phyloP scores from a whole-genome alignment of 768 basidiomycete genomes.

The Termitomyces sp. region DNA sequence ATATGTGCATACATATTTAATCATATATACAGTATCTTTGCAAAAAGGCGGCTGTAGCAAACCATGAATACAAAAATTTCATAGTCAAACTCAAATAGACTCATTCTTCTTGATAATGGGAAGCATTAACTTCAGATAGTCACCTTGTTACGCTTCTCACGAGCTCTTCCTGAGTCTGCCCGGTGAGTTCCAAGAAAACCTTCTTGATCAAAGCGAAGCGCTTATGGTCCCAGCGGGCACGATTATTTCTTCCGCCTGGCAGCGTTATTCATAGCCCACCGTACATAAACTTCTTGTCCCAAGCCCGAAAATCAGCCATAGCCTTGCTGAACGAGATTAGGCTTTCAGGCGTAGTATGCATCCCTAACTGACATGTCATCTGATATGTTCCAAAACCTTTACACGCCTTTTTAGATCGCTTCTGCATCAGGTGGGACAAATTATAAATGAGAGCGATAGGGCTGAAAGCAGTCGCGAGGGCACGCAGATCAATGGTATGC shows the following conservation, averaged over 20 bases:
- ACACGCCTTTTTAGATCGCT: slow-evolving; percentile 21
- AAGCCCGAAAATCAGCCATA: slow-evolving; percentile 32
- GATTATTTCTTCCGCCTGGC: slow-evolving; percentile 28
- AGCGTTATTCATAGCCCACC: slow-evolving; percentile 13
- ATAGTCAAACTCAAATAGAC: not conserved
- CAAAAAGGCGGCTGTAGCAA: not conserved
- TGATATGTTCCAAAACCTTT: slow-evolving; percentile 25
- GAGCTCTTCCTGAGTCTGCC: too few relatives aligned
- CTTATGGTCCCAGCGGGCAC: slow-evolving; percentile 45
- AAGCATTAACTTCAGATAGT: slow-evolving; percentile 36
- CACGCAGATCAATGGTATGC: slow-evolving; percentile 13
- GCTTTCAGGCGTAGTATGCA: not conserved
- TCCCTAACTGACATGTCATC: slow-evolving; percentile 22
- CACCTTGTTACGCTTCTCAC: too few relatives aligned
- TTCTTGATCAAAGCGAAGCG: slow-evolving; percentile 43
- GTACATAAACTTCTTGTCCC: slow-evolving; percentile 38
- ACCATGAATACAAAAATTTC: not conserved
- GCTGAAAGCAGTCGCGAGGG: slow-evolving; percentile 8
- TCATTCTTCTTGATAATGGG: slow-evolving; percentile 13
- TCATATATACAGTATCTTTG: not conserved
- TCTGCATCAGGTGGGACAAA: slow-evolving; percentile 29
- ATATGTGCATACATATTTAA: not conserved
- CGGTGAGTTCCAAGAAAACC: slow-evolving; percentile 37
- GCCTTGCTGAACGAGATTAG: not conserved
- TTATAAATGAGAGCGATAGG: slow-evolving; percentile 17